Percentiles rank a stretch among this genome's conserved stretches.
These are phyloP conservation scores for Mycosphaerella sp. DNA, from an alignment of 2,329 filamentous ascomycete genomes.

Conservation along the genomic window DNA sequence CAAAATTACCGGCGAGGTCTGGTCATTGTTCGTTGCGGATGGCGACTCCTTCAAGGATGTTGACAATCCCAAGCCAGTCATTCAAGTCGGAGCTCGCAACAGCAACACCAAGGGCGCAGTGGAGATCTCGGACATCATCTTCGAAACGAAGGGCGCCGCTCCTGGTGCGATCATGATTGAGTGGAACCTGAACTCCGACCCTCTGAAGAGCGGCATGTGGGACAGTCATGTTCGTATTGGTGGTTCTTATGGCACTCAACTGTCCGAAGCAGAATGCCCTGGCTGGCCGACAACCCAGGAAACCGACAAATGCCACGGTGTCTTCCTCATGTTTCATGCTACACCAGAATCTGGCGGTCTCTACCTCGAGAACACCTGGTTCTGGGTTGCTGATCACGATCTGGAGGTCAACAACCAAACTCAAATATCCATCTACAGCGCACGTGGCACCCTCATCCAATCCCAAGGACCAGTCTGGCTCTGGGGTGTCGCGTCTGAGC, in stretches of 20 bases:
- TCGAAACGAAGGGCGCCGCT: slow-evolving; percentile 75
- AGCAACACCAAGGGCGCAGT: slow-evolving; percentile 68
- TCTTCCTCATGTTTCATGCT: slow-evolving; percentile 45
- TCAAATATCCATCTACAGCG: slow-evolving; percentile 41
- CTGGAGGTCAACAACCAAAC: slow-evolving; percentile 38
- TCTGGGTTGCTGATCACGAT: slow-evolving; percentile 51
- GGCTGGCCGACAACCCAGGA: slow-evolving; percentile 64
- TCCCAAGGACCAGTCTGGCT: slow-evolving; percentile 49
- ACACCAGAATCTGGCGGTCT: slow-evolving; percentile 58
- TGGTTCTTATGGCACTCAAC: slow-evolving; percentile 73
- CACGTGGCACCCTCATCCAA: slow-evolving; percentile 39
- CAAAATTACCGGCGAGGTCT: slow-evolving; percentile 85
- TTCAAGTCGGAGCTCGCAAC: slow-evolving; percentile 66
- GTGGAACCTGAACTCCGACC: slow-evolving; percentile 71
- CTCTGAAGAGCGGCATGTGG: slow-evolving; percentile 76
- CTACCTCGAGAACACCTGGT: slow-evolving; percentile 53
- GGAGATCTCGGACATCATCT: slow-evolving; percentile 82
- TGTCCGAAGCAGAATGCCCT: slow-evolving; percentile 62
- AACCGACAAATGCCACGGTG: slow-evolving; percentile 60
- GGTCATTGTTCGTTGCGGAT: slow-evolving; percentile 80
- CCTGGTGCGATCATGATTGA: slow-evolving; percentile 86
- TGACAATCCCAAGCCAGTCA: slow-evolving; percentile 71
- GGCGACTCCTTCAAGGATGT: slow-evolving; percentile 67
- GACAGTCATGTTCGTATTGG: slow-evolving; percentile 94
- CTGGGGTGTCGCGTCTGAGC: slow-evolving; percentile 48